A percentile compares a stretch with the other conserved stretches of the same genome.
These are phyloP conservation scores for Starmera quercuum DNA, from an alignment of 805 yeast genomes.

Conservation along the genomic window DNA sequence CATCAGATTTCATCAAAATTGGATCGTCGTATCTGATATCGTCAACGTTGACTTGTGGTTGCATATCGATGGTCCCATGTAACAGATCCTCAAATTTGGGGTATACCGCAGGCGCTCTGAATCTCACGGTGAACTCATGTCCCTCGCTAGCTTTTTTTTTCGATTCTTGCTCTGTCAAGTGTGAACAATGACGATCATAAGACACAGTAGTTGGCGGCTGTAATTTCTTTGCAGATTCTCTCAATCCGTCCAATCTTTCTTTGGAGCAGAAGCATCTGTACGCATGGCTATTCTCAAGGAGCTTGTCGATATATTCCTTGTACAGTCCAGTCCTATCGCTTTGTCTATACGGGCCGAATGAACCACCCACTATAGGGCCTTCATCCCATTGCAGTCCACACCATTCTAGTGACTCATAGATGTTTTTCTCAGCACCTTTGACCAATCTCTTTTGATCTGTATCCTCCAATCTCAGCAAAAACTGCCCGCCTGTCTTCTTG, in stretches of 20 bases:
- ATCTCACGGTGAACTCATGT: slow-evolving; percentile 52
- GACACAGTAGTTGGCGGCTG: slow-evolving; percentile 89
- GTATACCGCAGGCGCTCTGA: slow-evolving; percentile 67
- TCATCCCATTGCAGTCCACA: slow-evolving; percentile 73
- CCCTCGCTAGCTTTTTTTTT: slow-evolving; percentile 23
- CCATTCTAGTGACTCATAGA: slow-evolving; percentile 73
- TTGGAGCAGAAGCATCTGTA: slow-evolving; percentile 84
- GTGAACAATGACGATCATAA: slow-evolving; percentile 77
- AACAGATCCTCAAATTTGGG: slow-evolving; percentile 64
- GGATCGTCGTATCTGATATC: slow-evolving; percentile 87
- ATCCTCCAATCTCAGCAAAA: slow-evolving; percentile 80
- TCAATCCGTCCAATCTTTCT: slow-evolving; percentile 58
- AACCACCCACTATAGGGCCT: slow-evolving; percentile 48
- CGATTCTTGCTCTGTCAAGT: slow-evolving; percentile 34
- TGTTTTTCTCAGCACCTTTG: slow-evolving; percentile 73
- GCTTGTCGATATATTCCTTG: slow-evolving; percentile 41
- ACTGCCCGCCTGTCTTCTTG: slow-evolving; percentile 68
- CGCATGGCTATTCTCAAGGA: slow-evolving; percentile 64
- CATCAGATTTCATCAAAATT: slow-evolving; percentile 86
- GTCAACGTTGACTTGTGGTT: slow-evolving; percentile 63
- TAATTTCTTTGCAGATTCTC: slow-evolving; percentile 65
- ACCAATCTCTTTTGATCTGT: slow-evolving; percentile 82
- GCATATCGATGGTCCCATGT: slow-evolving; percentile 71
- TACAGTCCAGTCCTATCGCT: slow-evolving; percentile 72
- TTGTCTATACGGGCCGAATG: slow-evolving; percentile 74